phyloP scores from a whole-genome alignment of 148 eudicot genomes.

The Rheum nobile region DNA sequence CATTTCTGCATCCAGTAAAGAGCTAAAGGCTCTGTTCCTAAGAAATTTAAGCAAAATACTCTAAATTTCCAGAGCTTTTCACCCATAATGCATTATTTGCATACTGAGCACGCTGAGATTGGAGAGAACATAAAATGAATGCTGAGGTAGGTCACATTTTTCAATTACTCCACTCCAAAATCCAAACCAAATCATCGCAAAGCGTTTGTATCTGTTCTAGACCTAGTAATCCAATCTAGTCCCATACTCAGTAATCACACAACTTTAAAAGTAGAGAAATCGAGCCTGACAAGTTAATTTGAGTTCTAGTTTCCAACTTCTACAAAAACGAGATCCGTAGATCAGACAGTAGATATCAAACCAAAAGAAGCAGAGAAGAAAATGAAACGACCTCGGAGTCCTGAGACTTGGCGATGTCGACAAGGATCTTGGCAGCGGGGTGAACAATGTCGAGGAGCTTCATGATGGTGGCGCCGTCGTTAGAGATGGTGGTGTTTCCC shows the following conservation, averaged over 20 bases:
- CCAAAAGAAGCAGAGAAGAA: not conserved
- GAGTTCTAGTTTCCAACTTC: not conserved
- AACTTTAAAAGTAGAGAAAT: not conserved
- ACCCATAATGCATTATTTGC: not conserved
- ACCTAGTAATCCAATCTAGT: not conserved
- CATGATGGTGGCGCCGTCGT: constrained; percentile 97
- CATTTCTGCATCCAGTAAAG: not conserved
- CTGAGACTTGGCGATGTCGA: constrained; percentile 92
- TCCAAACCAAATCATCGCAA: not conserved
- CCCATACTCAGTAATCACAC: not conserved
- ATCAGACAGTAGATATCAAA: not conserved
- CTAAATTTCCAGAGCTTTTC: not conserved
- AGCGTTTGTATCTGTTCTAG: not conserved
- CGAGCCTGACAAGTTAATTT: not conserved
- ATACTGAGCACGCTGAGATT: not conserved
- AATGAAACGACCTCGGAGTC: constrained; percentile 62
- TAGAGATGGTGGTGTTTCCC: constrained; percentile 81
- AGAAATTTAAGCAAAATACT: not conserved
- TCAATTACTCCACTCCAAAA: not conserved
- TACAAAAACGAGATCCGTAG: not conserved
- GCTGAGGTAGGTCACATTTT: not conserved
- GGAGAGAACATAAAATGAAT: not conserved
- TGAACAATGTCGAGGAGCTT: constrained; percentile 86
- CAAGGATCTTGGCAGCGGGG: constrained; percentile 94
- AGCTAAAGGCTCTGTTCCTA: not conserved